Percentiles rank a stretch among this genome's conserved stretches.
These are phyloP conservation scores for Scalesia atractyloides DNA, from an alignment of 129 eudicot species.

Conservation along the genomic window DNA sequence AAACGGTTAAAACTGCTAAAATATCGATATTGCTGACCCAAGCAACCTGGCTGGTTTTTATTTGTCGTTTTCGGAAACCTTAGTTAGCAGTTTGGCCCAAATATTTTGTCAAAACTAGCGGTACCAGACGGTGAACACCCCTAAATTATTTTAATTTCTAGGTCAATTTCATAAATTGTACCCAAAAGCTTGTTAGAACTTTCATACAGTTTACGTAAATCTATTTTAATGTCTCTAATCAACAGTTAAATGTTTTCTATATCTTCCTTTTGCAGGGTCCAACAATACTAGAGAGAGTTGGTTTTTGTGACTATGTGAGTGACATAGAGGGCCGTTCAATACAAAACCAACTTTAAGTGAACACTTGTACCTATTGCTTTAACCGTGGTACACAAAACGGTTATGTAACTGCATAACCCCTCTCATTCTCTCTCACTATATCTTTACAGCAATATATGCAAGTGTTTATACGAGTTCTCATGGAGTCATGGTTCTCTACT, in stretches of 20 bases:
- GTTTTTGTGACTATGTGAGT: constrained; percentile 70
- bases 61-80: too few species aligned
- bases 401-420: not conserved
- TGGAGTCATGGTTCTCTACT: not conserved
- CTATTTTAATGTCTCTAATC: not conserved
- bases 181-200: not conserved
- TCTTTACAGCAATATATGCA: not conserved
- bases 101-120: too few species aligned
- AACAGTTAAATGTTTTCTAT: not conserved
- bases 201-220: not conserved
- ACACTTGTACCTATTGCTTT: too few species aligned
- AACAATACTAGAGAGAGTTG: constrained; percentile 39
- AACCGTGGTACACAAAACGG: not conserved
- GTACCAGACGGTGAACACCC: too few species aligned
- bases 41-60: too few species aligned
- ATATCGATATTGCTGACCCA: too few species aligned
- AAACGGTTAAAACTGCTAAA: too few species aligned
- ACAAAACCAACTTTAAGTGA: not conserved
- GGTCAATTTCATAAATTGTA: not conserved
- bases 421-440: not conserved
- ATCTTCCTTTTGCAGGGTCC: constrained; percentile 58
- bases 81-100: too few species aligned
- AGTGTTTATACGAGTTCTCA: not conserved
- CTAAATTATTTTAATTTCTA: too few species aligned
- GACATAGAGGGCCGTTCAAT: not conserved